Evolutionary conservation across 208 protist species (phyloP).

Genomic region (Trypanosoma platydactyli): DNA sequence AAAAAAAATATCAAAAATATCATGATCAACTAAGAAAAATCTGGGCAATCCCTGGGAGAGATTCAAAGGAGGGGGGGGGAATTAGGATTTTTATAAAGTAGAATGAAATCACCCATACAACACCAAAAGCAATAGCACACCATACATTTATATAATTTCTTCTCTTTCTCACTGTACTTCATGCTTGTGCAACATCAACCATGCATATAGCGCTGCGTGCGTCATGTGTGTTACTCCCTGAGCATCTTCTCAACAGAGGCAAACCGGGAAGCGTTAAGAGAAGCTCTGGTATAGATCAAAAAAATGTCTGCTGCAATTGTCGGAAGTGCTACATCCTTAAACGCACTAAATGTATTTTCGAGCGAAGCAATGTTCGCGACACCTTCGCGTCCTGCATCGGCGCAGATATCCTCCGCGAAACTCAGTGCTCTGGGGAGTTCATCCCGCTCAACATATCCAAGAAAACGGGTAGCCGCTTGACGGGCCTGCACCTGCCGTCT

Average conservation of each 20-base stretch:
- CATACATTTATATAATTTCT: not conserved
- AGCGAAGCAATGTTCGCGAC: conserved; percentile 49
- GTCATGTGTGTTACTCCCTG: conserved; percentile 39
- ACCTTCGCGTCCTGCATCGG: conserved; percentile 35
- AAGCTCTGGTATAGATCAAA: conserved; percentile 57
- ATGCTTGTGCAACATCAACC: not conserved
- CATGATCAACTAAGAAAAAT: no score
- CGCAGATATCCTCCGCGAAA: conserved; percentile 57
- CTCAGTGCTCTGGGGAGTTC: conserved; percentile 65
- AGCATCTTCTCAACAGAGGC: conserved; percentile 82
- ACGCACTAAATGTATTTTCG: conserved; percentile 45
- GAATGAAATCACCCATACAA: conserved; percentile 4
- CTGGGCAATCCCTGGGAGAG: no score
- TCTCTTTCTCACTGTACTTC: not conserved
- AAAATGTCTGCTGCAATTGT: conserved; percentile 73
- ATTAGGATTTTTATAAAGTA: conserved; percentile 11
- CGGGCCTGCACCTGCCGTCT: conserved; percentile 50
- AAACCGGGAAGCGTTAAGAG: conserved; percentile 65
- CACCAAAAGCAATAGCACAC: not conserved
- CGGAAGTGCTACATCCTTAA: conserved; percentile 58
- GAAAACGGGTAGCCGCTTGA: conserved; percentile 48
- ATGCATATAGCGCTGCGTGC: not conserved
- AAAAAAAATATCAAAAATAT: conserved; percentile 12
- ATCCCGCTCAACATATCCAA: conserved; percentile 50
- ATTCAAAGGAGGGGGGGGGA: no score